Evolutionary conservation across 2,329 filamentous ascomycete genomes (phyloP).

Genomic region (Cadophora gregata): DNA sequence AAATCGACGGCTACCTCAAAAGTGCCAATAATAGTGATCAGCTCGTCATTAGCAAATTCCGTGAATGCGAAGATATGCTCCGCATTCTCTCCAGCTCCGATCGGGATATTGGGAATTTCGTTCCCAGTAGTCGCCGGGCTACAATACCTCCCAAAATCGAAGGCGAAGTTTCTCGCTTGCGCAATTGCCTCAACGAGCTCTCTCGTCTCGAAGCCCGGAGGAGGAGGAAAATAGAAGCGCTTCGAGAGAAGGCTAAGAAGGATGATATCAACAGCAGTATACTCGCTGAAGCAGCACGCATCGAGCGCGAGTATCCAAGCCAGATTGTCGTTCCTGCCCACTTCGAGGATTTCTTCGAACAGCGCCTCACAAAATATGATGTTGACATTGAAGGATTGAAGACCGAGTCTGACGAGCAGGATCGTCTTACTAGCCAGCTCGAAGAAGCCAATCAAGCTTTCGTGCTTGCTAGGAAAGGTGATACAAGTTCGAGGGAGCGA

Average conservation of each 20-base stretch:
- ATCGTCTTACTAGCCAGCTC: slow-evolving; percentile 71
- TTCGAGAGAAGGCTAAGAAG: slow-evolving; percentile 79
- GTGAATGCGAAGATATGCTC: slow-evolving; percentile 75
- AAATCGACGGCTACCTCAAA: slow-evolving; percentile 88
- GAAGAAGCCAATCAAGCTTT: slow-evolving; percentile 81
- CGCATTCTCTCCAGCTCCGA: slow-evolving; percentile 80
- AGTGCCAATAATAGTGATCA: slow-evolving; percentile 70
- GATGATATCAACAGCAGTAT: slow-evolving; percentile 92
- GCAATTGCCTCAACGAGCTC: slow-evolving; percentile 84
- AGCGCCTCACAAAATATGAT: slow-evolving; percentile 81
- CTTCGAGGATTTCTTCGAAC: slow-evolving; percentile 90
- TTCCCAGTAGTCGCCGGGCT: slow-evolving; percentile 82
- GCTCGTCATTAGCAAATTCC: slow-evolving; percentile 73
- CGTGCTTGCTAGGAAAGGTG: slow-evolving; percentile 66
- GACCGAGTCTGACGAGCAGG: slow-evolving; percentile 78
- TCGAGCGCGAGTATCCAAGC: slow-evolving; percentile 86
- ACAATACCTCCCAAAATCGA: slow-evolving; percentile 83
- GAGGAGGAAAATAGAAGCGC: slow-evolving; percentile 76
- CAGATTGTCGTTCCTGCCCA: slow-evolving; percentile 85
- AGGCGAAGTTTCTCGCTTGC: slow-evolving; percentile 75
- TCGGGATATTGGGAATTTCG: slow-evolving; percentile 82
- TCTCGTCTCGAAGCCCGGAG: slow-evolving; percentile 81
- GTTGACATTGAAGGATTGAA: slow-evolving; percentile 73
- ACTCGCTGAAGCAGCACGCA: slow-evolving; percentile 78
- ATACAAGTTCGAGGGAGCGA: slow-evolving; percentile 70